Conservation (phyloP, 495 filamentous ascomycete species). For the Daldinia decipiens region DNA sequence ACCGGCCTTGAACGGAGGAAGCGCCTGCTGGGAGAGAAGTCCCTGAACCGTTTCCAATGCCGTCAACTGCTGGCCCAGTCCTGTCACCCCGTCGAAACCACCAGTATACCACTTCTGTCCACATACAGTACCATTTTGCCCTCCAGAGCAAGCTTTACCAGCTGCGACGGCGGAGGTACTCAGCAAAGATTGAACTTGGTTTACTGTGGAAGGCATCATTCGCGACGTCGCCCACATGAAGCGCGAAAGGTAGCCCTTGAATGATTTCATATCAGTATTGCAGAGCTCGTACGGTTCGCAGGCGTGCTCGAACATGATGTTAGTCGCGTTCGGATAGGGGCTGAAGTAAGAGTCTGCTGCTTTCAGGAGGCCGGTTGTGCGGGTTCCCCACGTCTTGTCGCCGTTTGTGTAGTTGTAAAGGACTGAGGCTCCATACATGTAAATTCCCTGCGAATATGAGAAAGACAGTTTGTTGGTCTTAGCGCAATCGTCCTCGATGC, state of each 20-base stretch:
- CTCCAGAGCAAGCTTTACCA: conserved; percentile 71
- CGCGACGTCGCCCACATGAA: conserved; percentile 74
- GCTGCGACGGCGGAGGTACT: conserved; percentile 70
- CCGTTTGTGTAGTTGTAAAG: conserved; percentile 71
- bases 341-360: conserved; percentile 50
- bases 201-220: conserved; percentile 66
- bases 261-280: conserved; percentile 77
- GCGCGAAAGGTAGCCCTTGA: conserved; percentile 82
- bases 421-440: conserved; percentile 71
- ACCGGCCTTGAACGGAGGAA: conserved; percentile 52
- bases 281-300: conserved; percentile 73
- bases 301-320: conserved; percentile 74
- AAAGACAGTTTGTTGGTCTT: conserved; percentile 60
- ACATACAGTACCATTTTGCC: conserved; percentile 66
- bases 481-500: conserved; percentile 56
- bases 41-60: conserved; percentile 76
- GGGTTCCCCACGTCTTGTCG: conserved; percentile 60
- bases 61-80: conserved; percentile 77
- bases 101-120: conserved; percentile 74
- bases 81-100: conserved; percentile 67
- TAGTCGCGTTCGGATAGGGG: conserved; percentile 54
- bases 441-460: conserved; percentile 73
- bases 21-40: conserved; percentile 54
- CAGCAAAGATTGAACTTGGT: conserved; percentile 63
- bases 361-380: conserved; percentile 61